Evolutionary conservation across 768 basidiomycete genomes (phyloP), one percentile per base, ranked within the genome.

Genomic region (Holtermannia corniformis): DNA sequence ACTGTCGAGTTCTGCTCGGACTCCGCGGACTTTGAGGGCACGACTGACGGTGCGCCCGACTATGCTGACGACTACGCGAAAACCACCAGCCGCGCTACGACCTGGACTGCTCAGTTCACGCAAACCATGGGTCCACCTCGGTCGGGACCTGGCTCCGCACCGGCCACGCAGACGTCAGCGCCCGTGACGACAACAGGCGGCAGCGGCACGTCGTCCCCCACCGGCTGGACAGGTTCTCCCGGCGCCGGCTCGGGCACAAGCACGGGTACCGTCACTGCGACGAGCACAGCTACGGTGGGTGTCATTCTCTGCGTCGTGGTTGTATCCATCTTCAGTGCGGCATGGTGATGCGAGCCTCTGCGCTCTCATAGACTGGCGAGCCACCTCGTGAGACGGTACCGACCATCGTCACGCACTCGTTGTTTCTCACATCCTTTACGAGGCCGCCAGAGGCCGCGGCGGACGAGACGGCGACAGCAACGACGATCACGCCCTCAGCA

Each of bases 1-100:
- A 58, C 52, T 16, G 50, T 61, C 41, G 50, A 50, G 26, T 58
- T 60, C 48, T 60, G 59, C 41, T 56, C 62, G n/a, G 22, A 40
- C 21, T 47, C 52, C 11, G 44, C 51, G 5, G 59, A 56, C 44
- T 63, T 55, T 25, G 52, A 58, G 7, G 59, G 59, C 19, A 19
- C 25, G 45, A 40, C 40, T 16, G 32, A 41, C 3, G 22, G 49
- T 32, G 25, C 37, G 3, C 13, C 41, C 3, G 11, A 55, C 19
- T 59, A 57, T 47, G 32, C 22, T 23, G 26, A 47, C 20, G 55
- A 50, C 41, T 56, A 50, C 7, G 57, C 62, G 19, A 56, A 56
- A 4, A 54, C 58, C 28, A 4, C 50, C 14, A 43, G 43, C 24
- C 27, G 40, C 11, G 55, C 49, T n/a, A 59, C 57, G 5, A 47